These are phyloP conservation scores for Linum usitatissimum DNA, from an alignment of 345 rosid species.

Conservation along the genomic window DNA sequence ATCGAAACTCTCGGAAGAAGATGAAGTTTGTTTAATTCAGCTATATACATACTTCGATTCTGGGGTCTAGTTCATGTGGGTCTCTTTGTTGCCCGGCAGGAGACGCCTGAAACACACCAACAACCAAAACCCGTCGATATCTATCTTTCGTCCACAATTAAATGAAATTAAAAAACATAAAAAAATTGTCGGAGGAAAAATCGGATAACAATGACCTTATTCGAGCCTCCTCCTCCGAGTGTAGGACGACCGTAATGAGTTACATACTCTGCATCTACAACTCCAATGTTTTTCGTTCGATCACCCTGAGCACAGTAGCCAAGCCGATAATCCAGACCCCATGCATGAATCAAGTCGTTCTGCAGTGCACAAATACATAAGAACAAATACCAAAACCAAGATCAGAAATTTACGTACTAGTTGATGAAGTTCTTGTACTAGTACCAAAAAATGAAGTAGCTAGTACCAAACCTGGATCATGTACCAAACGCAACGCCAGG, in stretches of 20 bases:
- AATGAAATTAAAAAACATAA: not conserved
- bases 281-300: conserved; percentile 42
- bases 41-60: conserved; percentile 36
- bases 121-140: not conserved
- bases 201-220: conserved; percentile 21
- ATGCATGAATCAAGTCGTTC: conserved; percentile 67
- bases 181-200: not conserved
- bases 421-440: not conserved
- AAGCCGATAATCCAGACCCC: conserved; percentile 62
- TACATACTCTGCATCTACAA: conserved; percentile 61
- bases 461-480: conserved; percentile 49
- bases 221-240: conserved; percentile 31
- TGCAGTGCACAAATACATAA: too few relatives aligned
- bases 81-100: conserved; percentile 15
- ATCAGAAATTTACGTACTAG: not conserved
- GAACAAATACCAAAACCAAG: not conserved
- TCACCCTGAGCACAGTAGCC: conserved; percentile 75
- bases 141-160: not conserved
- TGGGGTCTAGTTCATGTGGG: conserved; percentile 23
- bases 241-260: conserved; percentile 51
- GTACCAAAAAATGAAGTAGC: not conserved
- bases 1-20: not conserved
- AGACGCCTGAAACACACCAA: not conserved
- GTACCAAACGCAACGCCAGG: conserved; percentile 24
- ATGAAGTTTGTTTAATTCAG: too few relatives aligned